Base-by-base conservation (phyloP, 768 basidiomycete genomes). In the Pleurotus cornucopiae region DNA sequence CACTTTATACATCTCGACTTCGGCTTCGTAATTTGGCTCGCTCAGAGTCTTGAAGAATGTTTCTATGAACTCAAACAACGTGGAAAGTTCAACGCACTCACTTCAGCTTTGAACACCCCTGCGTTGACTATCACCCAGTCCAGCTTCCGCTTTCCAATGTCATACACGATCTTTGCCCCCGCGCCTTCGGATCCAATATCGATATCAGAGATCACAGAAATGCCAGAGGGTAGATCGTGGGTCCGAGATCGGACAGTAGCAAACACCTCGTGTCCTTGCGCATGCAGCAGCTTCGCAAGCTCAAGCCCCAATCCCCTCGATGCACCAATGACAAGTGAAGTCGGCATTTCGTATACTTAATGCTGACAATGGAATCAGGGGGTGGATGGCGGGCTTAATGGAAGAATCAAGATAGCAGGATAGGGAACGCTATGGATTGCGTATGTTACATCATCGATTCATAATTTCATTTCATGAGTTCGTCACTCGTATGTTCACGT, bases 1-100 rank as follows among this genome's bases (percentile, higher is more conserved):
- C 44, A 72, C 73, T 20, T 68, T 76, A 66, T 76, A 78, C 77
- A 80, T 80, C 40, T 69, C 65, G 7, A 77, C 57, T 58, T 78
- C 68, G 48, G 73, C 74, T 44, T 67, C 66, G 61, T 68, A 78
- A 18, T 63, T 64, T 0, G 69, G 67, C 46, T 69, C 61, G 6
- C 72, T 73, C 16, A 78, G 65, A 16, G 73, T 67, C 73, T 72
- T 59, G 41, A 54, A 6, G 11, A 49, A 37, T 23, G n/a, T 4
- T 18, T 11, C 6, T 47, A 18, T 16, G 13, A n/a, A 43, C 7
- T 9, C 51, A 12, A 59, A 53, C 46, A 47, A 57, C 6, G 6
- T 16, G 25, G 34, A 25, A 3, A 13, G 21, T 21, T 47, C 11
- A 16, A 23, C 23, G 21, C 4, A 62, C 69, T 61, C 51, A 73